Conservation (phyloP, 2,329 filamentous ascomycete species). For the Penicillium fuscoglaucum region DNA sequence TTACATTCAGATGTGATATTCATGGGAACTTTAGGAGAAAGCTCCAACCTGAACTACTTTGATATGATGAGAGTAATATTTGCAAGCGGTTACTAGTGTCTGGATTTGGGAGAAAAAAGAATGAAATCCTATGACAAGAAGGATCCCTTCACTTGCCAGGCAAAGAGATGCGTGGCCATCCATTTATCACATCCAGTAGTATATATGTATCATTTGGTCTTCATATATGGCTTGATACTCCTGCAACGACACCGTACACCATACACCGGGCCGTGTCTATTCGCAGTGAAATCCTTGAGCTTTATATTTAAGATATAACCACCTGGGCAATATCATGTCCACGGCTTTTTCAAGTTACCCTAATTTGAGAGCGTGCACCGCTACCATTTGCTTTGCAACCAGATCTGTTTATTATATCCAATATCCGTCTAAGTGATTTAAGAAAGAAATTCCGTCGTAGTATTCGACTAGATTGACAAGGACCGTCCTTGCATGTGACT, state of each 20-base stretch:
- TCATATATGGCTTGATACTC: not conserved
- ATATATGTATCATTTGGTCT: not conserved
- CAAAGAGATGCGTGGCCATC: not conserved
- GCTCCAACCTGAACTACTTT: not conserved
- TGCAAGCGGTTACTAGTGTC: not conserved
- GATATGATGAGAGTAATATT: slow-evolving; percentile 7
- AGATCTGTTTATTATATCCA: not conserved
- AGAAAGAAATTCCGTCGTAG: not conserved
- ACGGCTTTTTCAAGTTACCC: not conserved
- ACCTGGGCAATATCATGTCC: not conserved
- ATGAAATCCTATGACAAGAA: not conserved
- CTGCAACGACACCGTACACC: not conserved
- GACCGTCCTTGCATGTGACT: not conserved
- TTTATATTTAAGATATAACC: not conserved
- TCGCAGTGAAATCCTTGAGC: not conserved
- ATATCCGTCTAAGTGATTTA: no score
- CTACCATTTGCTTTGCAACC: not conserved
- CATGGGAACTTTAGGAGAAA: not conserved
- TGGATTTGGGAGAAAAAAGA: not conserved
- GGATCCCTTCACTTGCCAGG: not conserved
- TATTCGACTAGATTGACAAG: not conserved
- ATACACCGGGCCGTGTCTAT: not conserved
- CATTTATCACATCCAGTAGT: not conserved
- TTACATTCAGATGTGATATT: not conserved
- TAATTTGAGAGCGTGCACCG: no score